Evolutionary conservation across 1,139 yeast species (phyloP).

Genomic region (Blastobotrys elegans): DNA sequence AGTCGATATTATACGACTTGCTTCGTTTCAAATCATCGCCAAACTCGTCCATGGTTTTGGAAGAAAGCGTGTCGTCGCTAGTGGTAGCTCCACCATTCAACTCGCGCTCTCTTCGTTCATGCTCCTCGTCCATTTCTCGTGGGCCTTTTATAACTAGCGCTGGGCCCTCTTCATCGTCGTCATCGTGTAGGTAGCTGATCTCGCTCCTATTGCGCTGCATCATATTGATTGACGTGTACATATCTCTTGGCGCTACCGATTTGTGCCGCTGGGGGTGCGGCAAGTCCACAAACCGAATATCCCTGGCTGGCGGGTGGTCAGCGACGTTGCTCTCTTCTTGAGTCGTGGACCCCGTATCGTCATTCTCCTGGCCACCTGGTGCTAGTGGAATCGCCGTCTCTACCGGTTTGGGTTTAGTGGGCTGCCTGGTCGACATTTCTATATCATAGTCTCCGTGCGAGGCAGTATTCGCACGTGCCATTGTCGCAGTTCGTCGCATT

Average conservation of each 20-base stretch:
- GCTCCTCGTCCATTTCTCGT: conserved; percentile 52
- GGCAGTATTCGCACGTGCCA: conserved; percentile 41
- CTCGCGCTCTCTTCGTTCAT: conserved; percentile 20
- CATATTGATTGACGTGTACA: conserved; percentile 78
- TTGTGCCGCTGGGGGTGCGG: conserved; percentile 42
- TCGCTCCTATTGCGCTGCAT: conserved; percentile 45
- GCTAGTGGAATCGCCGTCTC: too few relatives aligned
- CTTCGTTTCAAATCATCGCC: conserved; percentile 13
- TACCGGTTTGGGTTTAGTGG: neutral
- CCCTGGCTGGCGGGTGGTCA: conserved; percentile 14
- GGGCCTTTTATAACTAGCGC: conserved; percentile 79
- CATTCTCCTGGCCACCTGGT: neutral
- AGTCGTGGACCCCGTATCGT: neutral
- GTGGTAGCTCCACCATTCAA: neutral
- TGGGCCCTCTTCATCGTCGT: conserved; percentile 57
- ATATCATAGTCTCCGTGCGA: conserved; percentile 3
- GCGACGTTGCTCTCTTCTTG: neutral
- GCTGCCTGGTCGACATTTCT: neutral
- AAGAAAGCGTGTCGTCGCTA: neutral
- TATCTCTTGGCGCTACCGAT: conserved; percentile 73
- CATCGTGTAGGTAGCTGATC: conserved; percentile 31
- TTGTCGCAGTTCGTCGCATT: conserved; percentile 75
- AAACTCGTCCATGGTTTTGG: conserved; percentile 12
- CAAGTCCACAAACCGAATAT: conserved; percentile 41
- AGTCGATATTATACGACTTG: conserved; percentile 9